Evolutionary conservation across 768 basidiomycete species (phyloP).

Genomic region (Nidularia sp.): DNA sequence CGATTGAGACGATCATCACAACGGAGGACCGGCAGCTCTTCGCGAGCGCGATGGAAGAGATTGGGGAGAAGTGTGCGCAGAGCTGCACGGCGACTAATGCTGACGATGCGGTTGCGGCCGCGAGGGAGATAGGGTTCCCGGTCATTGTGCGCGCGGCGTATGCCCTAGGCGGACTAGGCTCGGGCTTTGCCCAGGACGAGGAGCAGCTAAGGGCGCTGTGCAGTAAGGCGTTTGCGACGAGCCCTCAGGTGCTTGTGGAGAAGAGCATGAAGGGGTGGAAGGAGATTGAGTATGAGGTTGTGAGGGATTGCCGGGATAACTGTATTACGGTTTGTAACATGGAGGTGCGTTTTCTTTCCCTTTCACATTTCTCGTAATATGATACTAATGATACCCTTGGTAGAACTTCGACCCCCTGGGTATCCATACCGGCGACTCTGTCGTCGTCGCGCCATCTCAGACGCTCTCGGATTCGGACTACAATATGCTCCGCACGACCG

Average conservation of each 20-base stretch:
- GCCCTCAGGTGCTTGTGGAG: constrained; percentile 98
- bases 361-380: neutral
- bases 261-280: constrained; percentile 99
- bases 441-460: constrained; percentile 96
- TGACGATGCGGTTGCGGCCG: constrained; percentile 83
- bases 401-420: constrained; percentile 99
- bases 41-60: constrained; percentile 89
- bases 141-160: constrained; percentile 97
- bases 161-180: constrained; percentile 92
- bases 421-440: constrained; percentile 98
- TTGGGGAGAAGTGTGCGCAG: constrained; percentile 93
- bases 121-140: constrained; percentile 83
- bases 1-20: constrained; percentile 94
- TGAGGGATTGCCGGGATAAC: constrained; percentile 95
- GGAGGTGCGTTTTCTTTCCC: constrained; percentile 65
- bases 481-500: constrained; percentile 98
- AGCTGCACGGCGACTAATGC: constrained; percentile 82
- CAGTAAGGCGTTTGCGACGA: constrained; percentile 93
- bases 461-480: constrained; percentile 99
- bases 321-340: constrained; percentile 99
- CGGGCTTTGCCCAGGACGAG: constrained; percentile 95
- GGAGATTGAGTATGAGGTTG: constrained; percentile 99
- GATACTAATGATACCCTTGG: constrained; percentile 1
- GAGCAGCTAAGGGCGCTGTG: constrained; percentile 85
- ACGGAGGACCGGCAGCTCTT: constrained; percentile 97